These are phyloP conservation scores for Beauveria australis DNA, from an alignment of 2,329 filamentous ascomycete species.

Conservation along the genomic window DNA sequence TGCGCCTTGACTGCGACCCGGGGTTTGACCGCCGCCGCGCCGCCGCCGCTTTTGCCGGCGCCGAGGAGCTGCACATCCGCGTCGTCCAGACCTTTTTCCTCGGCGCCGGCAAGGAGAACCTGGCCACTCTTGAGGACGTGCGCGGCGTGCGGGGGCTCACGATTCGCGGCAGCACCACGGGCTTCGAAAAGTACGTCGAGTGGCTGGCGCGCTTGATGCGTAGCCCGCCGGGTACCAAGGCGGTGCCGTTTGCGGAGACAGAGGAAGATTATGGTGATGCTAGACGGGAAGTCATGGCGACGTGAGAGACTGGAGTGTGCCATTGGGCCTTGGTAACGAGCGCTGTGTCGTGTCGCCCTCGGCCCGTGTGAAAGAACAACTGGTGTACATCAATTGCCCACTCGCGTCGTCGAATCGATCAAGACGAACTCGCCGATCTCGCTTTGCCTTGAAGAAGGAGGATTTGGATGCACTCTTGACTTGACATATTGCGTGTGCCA, in stretches of 20 bases:
- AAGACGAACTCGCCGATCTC: too few species aligned
- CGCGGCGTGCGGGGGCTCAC: constrained; percentile 29
- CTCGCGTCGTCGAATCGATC: too few species aligned
- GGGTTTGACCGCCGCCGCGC: constrained; percentile 23
- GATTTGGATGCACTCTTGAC: too few species aligned
- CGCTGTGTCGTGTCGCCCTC: too few species aligned
- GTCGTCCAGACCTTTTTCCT: constrained; percentile 30
- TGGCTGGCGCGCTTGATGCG: constrained; percentile 34
- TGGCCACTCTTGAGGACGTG: constrained; percentile 34
- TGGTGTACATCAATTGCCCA: too few species aligned
- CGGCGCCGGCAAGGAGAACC: constrained; percentile 28
- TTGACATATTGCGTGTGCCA: too few species aligned
- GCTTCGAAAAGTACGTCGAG: constrained; percentile 33
- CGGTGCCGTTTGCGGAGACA: constrained; percentile 16
- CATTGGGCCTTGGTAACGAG: background rate
- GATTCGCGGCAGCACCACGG: constrained; percentile 30
- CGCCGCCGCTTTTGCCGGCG: constrained; percentile 26
- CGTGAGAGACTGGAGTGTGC: background rate
- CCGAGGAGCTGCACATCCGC: constrained; percentile 32
- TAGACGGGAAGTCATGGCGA: background rate
- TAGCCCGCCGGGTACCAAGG: constrained; percentile 17
- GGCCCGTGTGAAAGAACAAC: too few species aligned
- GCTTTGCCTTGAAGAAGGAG: too few species aligned
- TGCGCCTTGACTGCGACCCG: constrained; percentile 34
- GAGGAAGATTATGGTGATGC: background rate